Conservation (phyloP, 192 early-diverging fungal species). For the Piromyces sp. region DNA sequence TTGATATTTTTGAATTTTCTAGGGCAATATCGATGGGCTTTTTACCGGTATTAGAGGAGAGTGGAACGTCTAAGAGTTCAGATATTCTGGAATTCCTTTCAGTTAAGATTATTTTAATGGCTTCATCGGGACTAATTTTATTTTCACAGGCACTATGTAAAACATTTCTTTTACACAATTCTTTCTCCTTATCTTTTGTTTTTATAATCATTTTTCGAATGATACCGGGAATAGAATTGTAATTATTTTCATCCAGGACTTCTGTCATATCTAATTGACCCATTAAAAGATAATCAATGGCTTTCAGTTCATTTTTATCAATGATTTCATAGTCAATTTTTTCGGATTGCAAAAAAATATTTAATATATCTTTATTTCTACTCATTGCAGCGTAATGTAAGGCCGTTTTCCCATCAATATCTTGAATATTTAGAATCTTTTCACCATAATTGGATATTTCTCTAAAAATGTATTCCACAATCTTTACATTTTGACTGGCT, state of each 20-base stretch:
- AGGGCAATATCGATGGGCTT: neutral
- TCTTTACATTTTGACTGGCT: neutral
- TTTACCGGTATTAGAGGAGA: neutral
- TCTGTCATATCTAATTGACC: neutral
- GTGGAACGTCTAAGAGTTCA: neutral
- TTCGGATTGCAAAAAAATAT: neutral
- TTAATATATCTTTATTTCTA: neutral
- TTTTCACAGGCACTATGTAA: neutral
- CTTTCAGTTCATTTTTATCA: neutral
- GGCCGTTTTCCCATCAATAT: neutral
- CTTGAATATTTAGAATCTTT: neutral
- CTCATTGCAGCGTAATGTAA: neutral
- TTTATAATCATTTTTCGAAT: neutral
- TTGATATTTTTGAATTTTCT: neutral
- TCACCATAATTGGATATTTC: neutral
- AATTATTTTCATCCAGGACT: neutral
- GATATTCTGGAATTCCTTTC: neutral
- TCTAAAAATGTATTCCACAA: neutral
- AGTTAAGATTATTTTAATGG: neutral
- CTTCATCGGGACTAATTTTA: neutral
- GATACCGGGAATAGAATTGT: neutral
- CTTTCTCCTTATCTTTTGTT: neutral
- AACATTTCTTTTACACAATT: neutral
- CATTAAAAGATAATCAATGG: neutral
- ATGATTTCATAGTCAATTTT: neutral